Evolutionary conservation across 1,139 yeast genomes (phyloP), one percentile per base, ranked within the genome.

Genomic region (Magnusiomyces sp.): DNA sequence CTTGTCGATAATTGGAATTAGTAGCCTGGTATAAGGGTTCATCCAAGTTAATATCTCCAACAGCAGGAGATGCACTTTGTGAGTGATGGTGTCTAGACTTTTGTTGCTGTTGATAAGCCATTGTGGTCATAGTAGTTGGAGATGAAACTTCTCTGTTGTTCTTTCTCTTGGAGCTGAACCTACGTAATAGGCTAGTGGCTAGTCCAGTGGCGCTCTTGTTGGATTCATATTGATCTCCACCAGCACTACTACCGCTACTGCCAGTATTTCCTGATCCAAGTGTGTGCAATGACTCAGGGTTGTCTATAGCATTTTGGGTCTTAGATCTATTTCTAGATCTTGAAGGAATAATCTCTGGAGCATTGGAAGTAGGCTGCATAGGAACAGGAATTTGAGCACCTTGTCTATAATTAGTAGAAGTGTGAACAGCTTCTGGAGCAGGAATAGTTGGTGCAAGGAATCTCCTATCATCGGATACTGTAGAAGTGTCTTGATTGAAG

Each of bases 151-250:
- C 54, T 17, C 53, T 46, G 14, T 47, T 57, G 2, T 60, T 56
- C 50, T 56, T 59, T 37, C 62, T 54, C 27, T 58, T 58, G n/a
- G 65, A 59, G 41, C 59, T 54, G 48, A 62, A 59, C 43, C 61
- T 54, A 13, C 66, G 57, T 31, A 62, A 49, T 38, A 62, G 43
- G 14, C 59, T 58, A 11, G 62, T 51, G 11, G 66, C 64, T 46
- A 62, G 36, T 32, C 53, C 58, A 4, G 55, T 34, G 9, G 53
- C 50, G 29, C 54, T 50, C 4, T 40, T 48, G 49, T 36, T 42
- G 45, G n/a, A 11, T 16, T 37, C 20, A 10, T 14, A 19, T 14
- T 16, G 20, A n/a, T 37, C 16, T 34, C 37, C 37, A 34, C 45
- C 23, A 44, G 9, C 14, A 19, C 14, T 20, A 20, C 46, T 14